Conservation (phyloP, 148 eudicot genomes). For the Silene uniflora region DNA sequence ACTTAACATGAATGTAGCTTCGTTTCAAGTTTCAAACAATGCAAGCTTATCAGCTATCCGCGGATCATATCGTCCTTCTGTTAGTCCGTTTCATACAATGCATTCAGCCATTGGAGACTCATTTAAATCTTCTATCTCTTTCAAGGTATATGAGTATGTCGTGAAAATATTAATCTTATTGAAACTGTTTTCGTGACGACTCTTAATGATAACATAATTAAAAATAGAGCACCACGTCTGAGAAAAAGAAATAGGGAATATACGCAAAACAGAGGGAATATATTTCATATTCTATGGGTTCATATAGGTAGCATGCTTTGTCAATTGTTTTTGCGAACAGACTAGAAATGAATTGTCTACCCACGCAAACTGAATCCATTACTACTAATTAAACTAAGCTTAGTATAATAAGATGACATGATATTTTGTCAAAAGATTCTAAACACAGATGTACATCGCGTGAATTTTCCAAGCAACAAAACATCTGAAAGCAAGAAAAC, state of each 20-base stretch:
- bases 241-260: no score
- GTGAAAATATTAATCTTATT: no score
- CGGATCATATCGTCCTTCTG: not conserved
- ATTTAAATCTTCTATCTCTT: not conserved
- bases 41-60: not conserved
- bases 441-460: not conserved
- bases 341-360: not conserved
- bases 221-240: not conserved
- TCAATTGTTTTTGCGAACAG: not conserved
- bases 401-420: not conserved
- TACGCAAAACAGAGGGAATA: not conserved
- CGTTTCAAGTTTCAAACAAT: not conserved
- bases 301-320: no score
- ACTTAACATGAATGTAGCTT: not conserved
- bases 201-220: not conserved
- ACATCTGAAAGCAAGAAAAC: not conserved
- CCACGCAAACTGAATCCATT: not conserved
- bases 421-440: not conserved
- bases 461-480: not conserved
- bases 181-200: not conserved
- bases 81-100: no score
- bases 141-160: no score
- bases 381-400: not conserved
- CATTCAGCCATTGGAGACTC: not conserved
- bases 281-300: not conserved